Conservation (phyloP, 2,329 filamentous ascomycete species). For the Fusarium scirpi region DNA sequence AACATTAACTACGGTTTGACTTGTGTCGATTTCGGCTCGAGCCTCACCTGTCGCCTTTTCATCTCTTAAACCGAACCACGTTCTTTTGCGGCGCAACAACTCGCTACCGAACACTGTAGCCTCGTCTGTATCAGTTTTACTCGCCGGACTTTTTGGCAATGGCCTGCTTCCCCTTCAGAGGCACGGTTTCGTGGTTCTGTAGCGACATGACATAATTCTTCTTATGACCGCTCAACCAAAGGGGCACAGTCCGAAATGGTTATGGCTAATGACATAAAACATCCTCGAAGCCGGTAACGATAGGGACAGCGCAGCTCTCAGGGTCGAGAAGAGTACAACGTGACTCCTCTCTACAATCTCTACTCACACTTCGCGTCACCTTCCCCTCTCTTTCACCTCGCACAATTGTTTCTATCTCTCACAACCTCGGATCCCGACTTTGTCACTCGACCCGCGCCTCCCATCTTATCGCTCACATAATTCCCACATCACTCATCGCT, state of each 20-base stretch:
- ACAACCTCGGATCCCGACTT: conserved; percentile 36
- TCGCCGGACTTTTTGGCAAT: conserved; percentile 29
- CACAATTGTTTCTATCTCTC: conserved; percentile 42
- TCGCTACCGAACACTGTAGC: conserved; percentile 34
- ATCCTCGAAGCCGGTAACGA: conserved; percentile 37
- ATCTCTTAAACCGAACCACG: conserved; percentile 34
- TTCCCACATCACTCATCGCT: conserved; percentile 44
- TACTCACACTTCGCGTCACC: conserved; percentile 45
- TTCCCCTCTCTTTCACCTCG: conserved; percentile 42
- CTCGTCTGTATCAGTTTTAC: conserved; percentile 40
- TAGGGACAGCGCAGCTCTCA: conserved; percentile 37
- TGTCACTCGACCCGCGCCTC: conserved; percentile 39
- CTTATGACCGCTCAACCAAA: conserved; percentile 40
- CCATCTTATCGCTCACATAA: conserved; percentile 46
- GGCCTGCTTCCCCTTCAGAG: conserved; percentile 35
- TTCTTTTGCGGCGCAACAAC: conserved; percentile 40
- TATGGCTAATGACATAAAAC: conserved; percentile 45
- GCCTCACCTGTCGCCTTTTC: conserved; percentile 26
- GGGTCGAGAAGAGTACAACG: conserved; percentile 48
- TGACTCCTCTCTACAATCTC: conserved; percentile 47
- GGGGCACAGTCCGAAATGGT: conserved; percentile 38
- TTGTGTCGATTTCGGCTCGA: conserved; percentile 13
- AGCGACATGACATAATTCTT: conserved; percentile 38
- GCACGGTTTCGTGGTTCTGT: conserved; percentile 28
- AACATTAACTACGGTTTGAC: conserved; percentile 27